Evolutionary conservation across 1,284 basidiomycete species (phyloP).

Genomic region (Pyrrhoderma lamaoense): DNA sequence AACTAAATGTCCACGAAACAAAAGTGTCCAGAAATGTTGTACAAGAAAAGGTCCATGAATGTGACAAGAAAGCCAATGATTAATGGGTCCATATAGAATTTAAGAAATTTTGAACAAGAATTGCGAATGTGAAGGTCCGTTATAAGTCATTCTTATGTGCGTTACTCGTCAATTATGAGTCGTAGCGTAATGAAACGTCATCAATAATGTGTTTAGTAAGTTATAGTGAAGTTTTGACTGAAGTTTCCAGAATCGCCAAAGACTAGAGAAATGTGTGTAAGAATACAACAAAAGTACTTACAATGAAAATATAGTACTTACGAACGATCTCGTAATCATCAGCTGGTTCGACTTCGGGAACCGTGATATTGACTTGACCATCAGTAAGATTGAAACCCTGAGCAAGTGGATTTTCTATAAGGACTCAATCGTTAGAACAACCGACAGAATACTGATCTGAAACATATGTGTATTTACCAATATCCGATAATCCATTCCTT

Average conservation of each 20-base stretch:
- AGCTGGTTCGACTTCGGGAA: conserved; percentile 23
- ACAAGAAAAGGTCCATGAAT: too few relatives aligned
- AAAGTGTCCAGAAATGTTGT: too few relatives aligned
- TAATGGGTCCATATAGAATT: too few relatives aligned
- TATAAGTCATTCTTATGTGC: too few relatives aligned
- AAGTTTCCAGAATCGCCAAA: conserved; percentile 19
- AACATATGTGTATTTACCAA: background rate
- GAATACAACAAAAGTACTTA: background rate
- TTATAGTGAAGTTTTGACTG: conserved; percentile 15
- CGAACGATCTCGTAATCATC: conserved; percentile 24
- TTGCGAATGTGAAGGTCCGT: too few relatives aligned
- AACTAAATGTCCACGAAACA: too few relatives aligned
- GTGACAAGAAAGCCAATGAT: too few relatives aligned
- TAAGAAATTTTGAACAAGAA: too few relatives aligned
- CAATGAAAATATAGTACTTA: conserved; percentile 14
- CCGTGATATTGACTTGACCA: conserved; percentile 23
- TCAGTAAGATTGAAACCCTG: conserved; percentile 22
- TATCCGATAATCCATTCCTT: conserved; percentile 17
- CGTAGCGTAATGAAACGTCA: too few relatives aligned
- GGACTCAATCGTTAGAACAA: background rate
- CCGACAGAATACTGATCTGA: conserved; percentile 8
- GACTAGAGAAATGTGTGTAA: conserved; percentile 3
- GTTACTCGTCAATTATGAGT: too few relatives aligned
- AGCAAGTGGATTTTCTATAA: conserved; percentile 19
- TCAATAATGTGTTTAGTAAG: background rate